Evolutionary conservation across 495 filamentous ascomycete genomes (phyloP).

Genomic region (Penicillium diatomitis): DNA sequence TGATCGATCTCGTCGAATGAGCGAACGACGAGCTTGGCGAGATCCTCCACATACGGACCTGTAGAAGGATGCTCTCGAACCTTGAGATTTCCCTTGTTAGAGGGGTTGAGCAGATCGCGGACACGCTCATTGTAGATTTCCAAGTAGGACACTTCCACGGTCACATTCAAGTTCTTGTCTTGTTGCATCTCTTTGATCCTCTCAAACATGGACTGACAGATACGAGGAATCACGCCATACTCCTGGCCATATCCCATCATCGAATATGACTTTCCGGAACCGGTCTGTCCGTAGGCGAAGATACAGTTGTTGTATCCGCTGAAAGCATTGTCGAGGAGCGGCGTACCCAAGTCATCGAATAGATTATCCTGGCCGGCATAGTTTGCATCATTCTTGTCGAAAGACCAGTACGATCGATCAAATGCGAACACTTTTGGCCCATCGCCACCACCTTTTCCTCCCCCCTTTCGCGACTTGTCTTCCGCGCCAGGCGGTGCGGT

Average conservation of each 20-base stretch:
- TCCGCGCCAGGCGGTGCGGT: slow-evolving; percentile 61
- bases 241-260: slow-evolving; percentile 99
- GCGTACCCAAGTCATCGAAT: slow-evolving; percentile 78
- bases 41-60: slow-evolving; percentile 94
- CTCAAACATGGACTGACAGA: slow-evolving; percentile 95
- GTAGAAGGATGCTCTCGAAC: slow-evolving; percentile 97
- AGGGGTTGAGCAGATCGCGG: slow-evolving; percentile 89
- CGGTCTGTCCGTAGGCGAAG: slow-evolving; percentile 98
- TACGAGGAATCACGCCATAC: slow-evolving; percentile 91
- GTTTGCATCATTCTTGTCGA: slow-evolving; percentile 67
- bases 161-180: slow-evolving; percentile 74
- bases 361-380: slow-evolving; percentile 89
- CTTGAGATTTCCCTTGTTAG: slow-evolving; percentile 92
- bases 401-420: slow-evolving; percentile 97
- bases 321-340: slow-evolving; percentile 96
- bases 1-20: slow-evolving; percentile 94
- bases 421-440: slow-evolving; percentile 88
- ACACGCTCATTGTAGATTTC: slow-evolving; percentile 99
- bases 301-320: slow-evolving; percentile 99
- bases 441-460: slow-evolving; percentile 53
- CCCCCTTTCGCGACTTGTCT: slow-evolving; percentile 46
- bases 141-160: slow-evolving; percentile 96
- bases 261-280: slow-evolving; percentile 96
- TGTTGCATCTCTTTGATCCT: slow-evolving; percentile 66
- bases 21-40: slow-evolving; percentile 95